phyloP scores from a whole-genome alignment of 768 basidiomycete genomes.

The Macrocybe gigantea region DNA sequence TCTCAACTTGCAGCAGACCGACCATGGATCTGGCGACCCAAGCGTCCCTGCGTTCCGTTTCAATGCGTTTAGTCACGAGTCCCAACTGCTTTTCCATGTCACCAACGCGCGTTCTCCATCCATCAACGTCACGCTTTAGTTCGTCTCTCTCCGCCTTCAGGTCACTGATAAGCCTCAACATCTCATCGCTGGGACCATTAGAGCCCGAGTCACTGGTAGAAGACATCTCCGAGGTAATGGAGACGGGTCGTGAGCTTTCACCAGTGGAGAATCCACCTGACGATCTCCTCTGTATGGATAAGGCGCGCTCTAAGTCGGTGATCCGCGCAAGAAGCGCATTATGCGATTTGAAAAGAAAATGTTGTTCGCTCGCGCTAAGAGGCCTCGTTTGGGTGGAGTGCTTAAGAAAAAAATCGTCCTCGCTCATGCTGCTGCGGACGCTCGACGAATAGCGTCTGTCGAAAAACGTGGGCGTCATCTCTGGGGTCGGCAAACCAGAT shows the following conservation, averaged over 20 bases:
- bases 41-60: slow-evolving; percentile 75
- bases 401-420: slow-evolving; percentile 39
- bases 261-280: slow-evolving; percentile 24
- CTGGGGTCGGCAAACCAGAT: slow-evolving; percentile 63
- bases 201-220: slow-evolving; percentile 24
- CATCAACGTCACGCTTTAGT: slow-evolving; percentile 81
- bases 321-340: slow-evolving; percentile 78
- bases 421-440: slow-evolving; percentile 25
- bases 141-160: slow-evolving; percentile 88
- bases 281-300: slow-evolving; percentile 38
- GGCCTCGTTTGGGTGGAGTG: slow-evolving; percentile 37
- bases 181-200: slow-evolving; percentile 64
- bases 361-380: slow-evolving; percentile 69
- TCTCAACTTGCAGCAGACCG: slow-evolving; percentile 63
- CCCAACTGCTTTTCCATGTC: slow-evolving; percentile 70
- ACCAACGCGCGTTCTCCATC: slow-evolving; percentile 73
- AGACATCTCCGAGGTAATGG: slow-evolving; percentile 41
- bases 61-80: slow-evolving; percentile 62
- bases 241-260: slow-evolving; percentile 44
- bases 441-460: slow-evolving; percentile 36
- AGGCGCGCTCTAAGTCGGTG: slow-evolving; percentile 70
- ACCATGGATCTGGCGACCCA: slow-evolving; percentile 78
- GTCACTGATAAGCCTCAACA: slow-evolving; percentile 69
- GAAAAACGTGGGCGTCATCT: slow-evolving; percentile 59
- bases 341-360: slow-evolving; percentile 84